Conservation (phyloP, 2,329 filamentous ascomycete genomes). For the Penicillium sp. region DNA sequence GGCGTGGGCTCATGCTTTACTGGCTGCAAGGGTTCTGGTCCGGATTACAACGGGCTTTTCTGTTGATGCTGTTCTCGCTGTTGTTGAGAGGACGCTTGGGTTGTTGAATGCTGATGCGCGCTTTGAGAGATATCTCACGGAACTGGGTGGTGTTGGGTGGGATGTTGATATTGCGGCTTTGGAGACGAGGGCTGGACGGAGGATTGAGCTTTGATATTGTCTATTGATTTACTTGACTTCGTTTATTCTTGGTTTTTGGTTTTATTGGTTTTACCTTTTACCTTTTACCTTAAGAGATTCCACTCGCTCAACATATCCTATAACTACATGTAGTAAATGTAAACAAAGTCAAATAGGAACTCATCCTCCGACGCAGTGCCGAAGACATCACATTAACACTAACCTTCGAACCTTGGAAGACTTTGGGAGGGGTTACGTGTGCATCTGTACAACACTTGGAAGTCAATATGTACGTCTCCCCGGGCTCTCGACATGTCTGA, state of each 20-base stretch:
- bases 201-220: constrained; percentile 19
- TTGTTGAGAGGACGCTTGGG: constrained; percentile 38
- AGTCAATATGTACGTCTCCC: neutral
- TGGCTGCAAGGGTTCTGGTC: constrained; percentile 34
- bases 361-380: neutral
- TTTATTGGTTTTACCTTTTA: neutral
- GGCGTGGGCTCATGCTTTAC: constrained; percentile 55
- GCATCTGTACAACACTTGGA: neutral
- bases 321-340: neutral
- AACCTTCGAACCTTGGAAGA: neutral
- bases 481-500: neutral
- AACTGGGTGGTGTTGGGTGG: constrained; percentile 52
- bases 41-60: neutral
- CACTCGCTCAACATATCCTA: neutral
- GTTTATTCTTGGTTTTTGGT: neutral
- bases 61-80: constrained; percentile 19
- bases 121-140: constrained; percentile 40
- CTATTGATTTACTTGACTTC: neutral
- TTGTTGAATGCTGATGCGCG: constrained; percentile 32
- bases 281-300: neutral
- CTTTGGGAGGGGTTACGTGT: constrained; percentile 1
- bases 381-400: neutral
- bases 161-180: constrained; percentile 55
- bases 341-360: neutral
- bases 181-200: constrained; percentile 53